Base-by-base conservation (phyloP, 169 alveolate genomes). In the Perkinsus olseni region DNA sequence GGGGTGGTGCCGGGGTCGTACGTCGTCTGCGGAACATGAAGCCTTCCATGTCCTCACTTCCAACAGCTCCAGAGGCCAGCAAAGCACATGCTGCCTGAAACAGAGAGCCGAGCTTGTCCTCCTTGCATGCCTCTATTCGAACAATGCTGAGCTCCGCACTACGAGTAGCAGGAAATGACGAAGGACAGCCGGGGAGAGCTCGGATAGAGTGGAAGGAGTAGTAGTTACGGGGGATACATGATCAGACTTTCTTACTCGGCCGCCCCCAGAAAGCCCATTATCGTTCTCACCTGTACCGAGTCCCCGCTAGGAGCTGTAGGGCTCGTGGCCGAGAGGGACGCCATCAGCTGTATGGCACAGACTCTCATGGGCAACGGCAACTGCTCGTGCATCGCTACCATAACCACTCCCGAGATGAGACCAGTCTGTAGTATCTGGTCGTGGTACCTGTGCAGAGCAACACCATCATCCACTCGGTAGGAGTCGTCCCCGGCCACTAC, bases 371-470 rank as follows among this genome's bases (percentile, higher is more conserved):
- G 31, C 31, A 62, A 91, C 38, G 91, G 92, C 92, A 93, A 50
- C 37, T 93, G 82, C 45, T 94, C 93, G 20, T 93, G 91, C 93
- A 94, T 93, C 38, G 95, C 95, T 13, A 94, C 93, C 39, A 93
- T 62, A 28, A 93, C 93, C 17, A 94, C 95, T 34, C 93, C 93
- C 10, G 94, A 93, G 91, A 94, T 50, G 17, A 45, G 93, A 34
- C 95, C 95, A 3, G 94, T 92, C 39, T 94, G 39, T 74, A 94
- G 94, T 37, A 94, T 82, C 90, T 90, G 93, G n/a, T 94, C 94
- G 94, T 94, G 95, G 91, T 82, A 94, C 91, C 93, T 94, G 50
- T 93, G 95, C 91, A n/a, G n/a, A n/a, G n/a, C n/a, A n/a, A n/a
- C n/a, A n/a, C n/a, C n/a, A n/a, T n/a, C n/a, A n/a, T n/a, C n/a